Evolutionary conservation across 495 filamentous ascomycete genomes (phyloP).

Genomic region (Lophium mytilinum): DNA sequence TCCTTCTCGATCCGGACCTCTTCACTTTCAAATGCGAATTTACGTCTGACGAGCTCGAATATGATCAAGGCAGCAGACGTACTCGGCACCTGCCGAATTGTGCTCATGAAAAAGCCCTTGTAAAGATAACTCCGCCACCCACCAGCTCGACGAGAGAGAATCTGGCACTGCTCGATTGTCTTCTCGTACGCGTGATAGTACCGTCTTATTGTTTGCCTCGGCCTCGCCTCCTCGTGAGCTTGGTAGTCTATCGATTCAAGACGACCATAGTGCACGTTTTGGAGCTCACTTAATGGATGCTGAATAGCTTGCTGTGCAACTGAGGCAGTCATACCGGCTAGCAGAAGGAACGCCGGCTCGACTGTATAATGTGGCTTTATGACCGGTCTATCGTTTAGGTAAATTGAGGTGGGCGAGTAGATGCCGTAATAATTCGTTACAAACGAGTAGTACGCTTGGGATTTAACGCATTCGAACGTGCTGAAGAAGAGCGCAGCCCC

Average conservation of each 20-base stretch:
- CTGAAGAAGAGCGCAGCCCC: slow-evolving; percentile 80
- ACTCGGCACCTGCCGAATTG: slow-evolving; percentile 75
- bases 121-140: slow-evolving; percentile 68
- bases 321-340: slow-evolving; percentile 69
- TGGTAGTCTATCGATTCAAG: slow-evolving; percentile 70
- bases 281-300: slow-evolving; percentile 67
- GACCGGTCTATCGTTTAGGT: slow-evolving; percentile 35
- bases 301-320: slow-evolving; percentile 70
- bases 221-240: slow-evolving; percentile 37
- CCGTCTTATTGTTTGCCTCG: slow-evolving; percentile 45
- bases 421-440: slow-evolving; percentile 69
- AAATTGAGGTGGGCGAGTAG: slow-evolving; percentile 6
- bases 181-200: slow-evolving; percentile 72
- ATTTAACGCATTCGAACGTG: slow-evolving; percentile 79
- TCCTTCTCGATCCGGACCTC: slow-evolving; percentile 57
- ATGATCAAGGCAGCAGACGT: slow-evolving; percentile 84
- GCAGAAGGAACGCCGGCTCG: slow-evolving; percentile 71
- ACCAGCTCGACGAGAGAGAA: slow-evolving; percentile 53
- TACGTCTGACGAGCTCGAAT: slow-evolving; percentile 77
- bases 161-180: slow-evolving; percentile 61
- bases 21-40: slow-evolving; percentile 62
- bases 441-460: slow-evolving; percentile 75
- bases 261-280: slow-evolving; percentile 68
- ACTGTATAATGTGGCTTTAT: slow-evolving; percentile 81
- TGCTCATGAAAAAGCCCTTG: slow-evolving; percentile 63